Base-by-base conservation (phyloP, 345 rosid species). In the Kernera saxatilis region DNA sequence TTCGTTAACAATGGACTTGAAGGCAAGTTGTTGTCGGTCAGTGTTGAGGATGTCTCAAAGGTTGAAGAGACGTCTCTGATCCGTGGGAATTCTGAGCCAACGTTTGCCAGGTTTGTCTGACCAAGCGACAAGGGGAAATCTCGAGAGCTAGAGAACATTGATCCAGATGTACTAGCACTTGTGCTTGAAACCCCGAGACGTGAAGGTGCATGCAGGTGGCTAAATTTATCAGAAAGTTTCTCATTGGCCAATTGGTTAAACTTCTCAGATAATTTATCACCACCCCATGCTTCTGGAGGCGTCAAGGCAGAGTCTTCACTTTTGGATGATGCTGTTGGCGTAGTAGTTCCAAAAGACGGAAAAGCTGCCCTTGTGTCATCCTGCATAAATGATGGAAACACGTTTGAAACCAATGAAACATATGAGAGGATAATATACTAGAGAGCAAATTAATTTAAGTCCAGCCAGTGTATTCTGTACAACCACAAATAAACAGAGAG, bases 261-360 rank as follows among this genome's bases (percentile, higher is more conserved):
- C 78, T 84, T 91, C n/a, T 89, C 90, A 55, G 92, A 77, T 76
- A 91, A 64, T 81, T 79, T 91, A 78, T 91, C 96, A 62, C 97
- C 98, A 53, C 98, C 99, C 98, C 99, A 95, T 69, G 99, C 96
- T 81, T 95, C 97, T 57, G 99, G 98, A 79, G 98, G 98, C 62
- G 97, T 90, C 73, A 86, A 80, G 39, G 96, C 84, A 58, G 92
- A 63, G 39, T 90, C 88, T 75, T 87, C 98, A 69, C 75, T 86
- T 79, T 83, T 88, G 65, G 88, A 78, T 70, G 98, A 77, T 71
- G 88, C 82, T 56, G 87, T n/a, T 53, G 79, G 79, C 22, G 96
- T 89, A 44, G 91, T 87, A 50, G 94, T 75, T 44, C 76, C 90
- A 66, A 78, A 65, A 52, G 75, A 14, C 3, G 84, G 8, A 36